Conservation (phyloP, 371 early-diverging fungal genomes). For the Parasitella parasitica region DNA sequence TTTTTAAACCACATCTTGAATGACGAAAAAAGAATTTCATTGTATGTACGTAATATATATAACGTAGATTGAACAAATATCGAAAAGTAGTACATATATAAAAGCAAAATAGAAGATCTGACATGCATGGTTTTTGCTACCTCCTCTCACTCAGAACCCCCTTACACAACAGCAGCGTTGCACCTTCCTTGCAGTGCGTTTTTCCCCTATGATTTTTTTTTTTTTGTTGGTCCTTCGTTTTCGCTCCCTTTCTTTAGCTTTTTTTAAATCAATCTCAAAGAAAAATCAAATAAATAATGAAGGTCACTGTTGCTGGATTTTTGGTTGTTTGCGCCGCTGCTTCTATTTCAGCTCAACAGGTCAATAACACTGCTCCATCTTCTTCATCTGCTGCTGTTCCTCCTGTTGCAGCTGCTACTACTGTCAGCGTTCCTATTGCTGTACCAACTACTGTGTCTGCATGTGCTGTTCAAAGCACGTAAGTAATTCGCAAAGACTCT, state of each 20-base stretch:
- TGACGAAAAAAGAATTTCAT: too few relatives aligned
- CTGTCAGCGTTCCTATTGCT: background rate
- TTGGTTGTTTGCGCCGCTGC: constrained; percentile 6
- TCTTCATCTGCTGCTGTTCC: background rate
- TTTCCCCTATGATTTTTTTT: background rate
- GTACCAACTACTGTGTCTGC: constrained; percentile 1
- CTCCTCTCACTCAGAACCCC: constrained; percentile 11
- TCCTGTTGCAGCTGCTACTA: background rate
- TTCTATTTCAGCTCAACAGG: constrained; percentile 15
- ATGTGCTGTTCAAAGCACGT: constrained; percentile 28
- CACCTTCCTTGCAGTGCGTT: background rate
- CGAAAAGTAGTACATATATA: background rate
- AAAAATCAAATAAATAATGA: constrained; percentile 10
- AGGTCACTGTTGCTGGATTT: constrained; percentile 9
- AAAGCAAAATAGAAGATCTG: constrained; percentile 10
- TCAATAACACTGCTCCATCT: background rate
- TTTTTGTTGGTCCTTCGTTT: constrained; percentile 2
- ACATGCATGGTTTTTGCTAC: constrained; percentile 5
- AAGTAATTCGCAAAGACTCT: background rate
- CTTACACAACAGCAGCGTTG: background rate
- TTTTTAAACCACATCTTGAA: too few relatives aligned
- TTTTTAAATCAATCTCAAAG: background rate
- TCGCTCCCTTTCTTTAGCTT: constrained; percentile 13
- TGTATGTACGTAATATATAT: background rate
- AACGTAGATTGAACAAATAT: background rate